Evolutionary conservation across 345 rosid genomes (phyloP).

Genomic region (Mallotus nudiflorus): DNA sequence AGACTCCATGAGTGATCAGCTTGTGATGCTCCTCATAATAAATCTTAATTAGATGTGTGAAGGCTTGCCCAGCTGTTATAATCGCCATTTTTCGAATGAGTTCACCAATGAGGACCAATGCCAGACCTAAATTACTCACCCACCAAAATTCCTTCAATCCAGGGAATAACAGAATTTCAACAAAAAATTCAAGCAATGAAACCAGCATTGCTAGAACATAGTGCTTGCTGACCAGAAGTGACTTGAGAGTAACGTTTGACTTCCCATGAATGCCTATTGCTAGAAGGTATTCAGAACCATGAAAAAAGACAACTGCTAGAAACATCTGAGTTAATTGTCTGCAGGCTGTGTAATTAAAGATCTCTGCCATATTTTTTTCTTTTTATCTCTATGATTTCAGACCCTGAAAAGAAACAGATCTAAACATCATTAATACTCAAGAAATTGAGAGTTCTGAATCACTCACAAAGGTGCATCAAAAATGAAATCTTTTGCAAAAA

Average conservation of each 20-base stretch:
- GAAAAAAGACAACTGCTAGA: slow-evolving; percentile 58
- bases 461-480: slow-evolving; percentile 22
- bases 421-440: slow-evolving; percentile 19
- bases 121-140: slow-evolving; percentile 59
- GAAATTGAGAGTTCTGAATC: slow-evolving; percentile 10
- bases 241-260: slow-evolving; percentile 49
- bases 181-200: slow-evolving; percentile 51
- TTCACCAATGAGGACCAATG: slow-evolving; percentile 55
- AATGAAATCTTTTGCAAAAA: slow-evolving; percentile 7
- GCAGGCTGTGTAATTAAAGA: slow-evolving; percentile 40
- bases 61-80: slow-evolving; percentile 67
- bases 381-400: background rate
- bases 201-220: slow-evolving; percentile 55
- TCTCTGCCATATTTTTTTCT: slow-evolving; percentile 47
- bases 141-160: slow-evolving; percentile 59
- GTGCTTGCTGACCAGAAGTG: slow-evolving; percentile 60
- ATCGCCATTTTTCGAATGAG: slow-evolving; percentile 56
- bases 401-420: slow-evolving; percentile 25
- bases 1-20: slow-evolving; percentile 60
- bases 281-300: slow-evolving; percentile 55
- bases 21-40: slow-evolving; percentile 52
- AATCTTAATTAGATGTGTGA: slow-evolving; percentile 68
- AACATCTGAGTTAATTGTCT: slow-evolving; percentile 59
- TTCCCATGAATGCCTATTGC: slow-evolving; percentile 52
- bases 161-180: slow-evolving; percentile 50